Evolutionary conservation across 257 asterid species (phyloP).

Genomic region (Solanum bulbocastanum): DNA sequence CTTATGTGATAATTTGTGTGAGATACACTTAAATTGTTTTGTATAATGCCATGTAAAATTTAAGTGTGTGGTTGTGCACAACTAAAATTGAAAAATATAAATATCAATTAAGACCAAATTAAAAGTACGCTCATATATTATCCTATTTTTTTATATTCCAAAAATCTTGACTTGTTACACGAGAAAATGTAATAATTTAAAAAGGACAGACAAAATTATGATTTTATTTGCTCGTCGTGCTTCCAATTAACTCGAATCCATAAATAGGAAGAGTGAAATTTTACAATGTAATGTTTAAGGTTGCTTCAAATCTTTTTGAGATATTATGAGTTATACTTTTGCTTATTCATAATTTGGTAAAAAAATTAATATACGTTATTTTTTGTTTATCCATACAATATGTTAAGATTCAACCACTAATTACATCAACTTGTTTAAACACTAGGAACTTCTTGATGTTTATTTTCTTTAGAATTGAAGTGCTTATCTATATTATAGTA

Average conservation of each 20-base stretch:
- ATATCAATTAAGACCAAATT: fast-evolving
- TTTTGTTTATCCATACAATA: neutral
- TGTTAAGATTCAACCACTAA: neutral
- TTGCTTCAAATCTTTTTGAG: neutral
- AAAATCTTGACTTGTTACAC: neutral
- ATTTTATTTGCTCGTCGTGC: neutral
- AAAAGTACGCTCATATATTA: no score
- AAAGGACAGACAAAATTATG: neutral
- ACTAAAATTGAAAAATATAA: neutral
- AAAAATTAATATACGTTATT: neutral
- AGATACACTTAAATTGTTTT: neutral
- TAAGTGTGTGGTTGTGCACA: neutral
- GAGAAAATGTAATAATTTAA: neutral
- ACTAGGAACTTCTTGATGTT: neutral
- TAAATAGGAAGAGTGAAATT: neutral
- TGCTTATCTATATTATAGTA: neutral
- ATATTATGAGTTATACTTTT: neutral
- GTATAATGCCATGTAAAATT: neutral
- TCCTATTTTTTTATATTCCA: neutral
- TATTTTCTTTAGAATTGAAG: neutral
- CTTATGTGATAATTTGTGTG: fast-evolving
- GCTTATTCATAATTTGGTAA: neutral
- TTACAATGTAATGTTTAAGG: neutral
- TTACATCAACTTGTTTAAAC: neutral
- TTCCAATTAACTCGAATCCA: neutral